These are phyloP conservation scores for Zygnema circumcarinatum DNA, from an alignment of 139 green algal species.

Conservation along the genomic window DNA sequence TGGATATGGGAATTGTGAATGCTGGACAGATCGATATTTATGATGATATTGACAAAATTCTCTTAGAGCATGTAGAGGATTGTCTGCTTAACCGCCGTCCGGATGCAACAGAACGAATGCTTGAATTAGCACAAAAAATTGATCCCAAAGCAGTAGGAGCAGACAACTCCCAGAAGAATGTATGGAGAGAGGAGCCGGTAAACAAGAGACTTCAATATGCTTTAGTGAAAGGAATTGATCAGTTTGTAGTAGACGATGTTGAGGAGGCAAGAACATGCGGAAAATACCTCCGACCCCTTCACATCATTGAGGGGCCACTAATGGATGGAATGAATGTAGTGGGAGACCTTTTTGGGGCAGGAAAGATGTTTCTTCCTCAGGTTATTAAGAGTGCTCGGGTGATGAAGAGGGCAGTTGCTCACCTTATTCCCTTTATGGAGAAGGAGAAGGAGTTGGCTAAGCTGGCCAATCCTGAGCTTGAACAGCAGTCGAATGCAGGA, in stretches of 20 bases:
- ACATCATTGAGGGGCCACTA: constrained; percentile 96
- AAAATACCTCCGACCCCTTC: constrained; percentile 79
- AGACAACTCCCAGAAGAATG: constrained; percentile 27
- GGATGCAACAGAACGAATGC: constrained; percentile 93
- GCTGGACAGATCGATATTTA: constrained; percentile 93
- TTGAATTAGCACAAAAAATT: constrained; percentile 59
- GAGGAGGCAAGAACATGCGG: constrained; percentile 84
- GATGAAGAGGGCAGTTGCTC: constrained; percentile 98
- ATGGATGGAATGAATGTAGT: constrained; percentile 99
- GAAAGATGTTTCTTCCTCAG: constrained; percentile 99
- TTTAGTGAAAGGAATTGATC: constrained; percentile 97
- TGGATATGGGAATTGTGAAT: constrained; percentile 99
- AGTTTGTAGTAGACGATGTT: constrained; percentile 89
- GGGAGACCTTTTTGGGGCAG: constrained; percentile 96
- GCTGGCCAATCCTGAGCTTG: constrained; percentile 53
- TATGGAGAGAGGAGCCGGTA: constrained; percentile 83
- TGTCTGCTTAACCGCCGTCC: constrained; percentile 96
- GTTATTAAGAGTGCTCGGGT: constrained; percentile 99
- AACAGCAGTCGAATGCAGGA: constrained; percentile 70
- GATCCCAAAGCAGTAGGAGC: constrained; percentile 36
- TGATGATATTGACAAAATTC: constrained; percentile 96
- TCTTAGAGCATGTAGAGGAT: constrained; percentile 95
- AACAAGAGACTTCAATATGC: constrained; percentile 90
- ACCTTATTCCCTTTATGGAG: constrained; percentile 98
- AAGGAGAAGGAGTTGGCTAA: constrained; percentile 85